A percentile compares a stretch with the other conserved stretches of the same genome.
Conservation (phyloP, 768 basidiomycete species). For the Russula olivacea region DNA sequence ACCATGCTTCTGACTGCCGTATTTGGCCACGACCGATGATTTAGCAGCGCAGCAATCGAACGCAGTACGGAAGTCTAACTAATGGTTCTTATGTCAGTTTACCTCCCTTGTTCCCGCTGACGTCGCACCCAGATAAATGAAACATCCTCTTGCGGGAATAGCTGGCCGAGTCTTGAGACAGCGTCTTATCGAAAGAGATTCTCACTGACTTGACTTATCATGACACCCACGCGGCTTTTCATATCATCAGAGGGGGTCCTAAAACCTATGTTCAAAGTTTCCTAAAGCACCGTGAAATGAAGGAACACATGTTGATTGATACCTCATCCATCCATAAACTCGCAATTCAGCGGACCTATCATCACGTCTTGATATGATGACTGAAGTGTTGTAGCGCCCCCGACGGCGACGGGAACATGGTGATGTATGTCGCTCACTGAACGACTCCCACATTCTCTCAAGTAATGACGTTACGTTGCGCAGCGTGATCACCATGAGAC, state of each 20-base stretch:
- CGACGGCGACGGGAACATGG: constrained; percentile 9
- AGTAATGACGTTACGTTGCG: background rate
- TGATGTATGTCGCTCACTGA: background rate
- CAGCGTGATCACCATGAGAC: background rate
- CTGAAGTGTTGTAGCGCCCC: background rate
- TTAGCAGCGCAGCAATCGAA: background rate
- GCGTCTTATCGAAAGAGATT: background rate
- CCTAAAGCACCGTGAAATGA: constrained; percentile 4
- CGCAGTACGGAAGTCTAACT: constrained; percentile 3
- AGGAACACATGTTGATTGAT: background rate
- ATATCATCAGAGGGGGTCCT: background rate
- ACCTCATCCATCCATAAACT: background rate
- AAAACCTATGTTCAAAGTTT: background rate
- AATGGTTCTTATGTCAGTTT: constrained; percentile 1
- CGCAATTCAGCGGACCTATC: constrained; percentile 8
- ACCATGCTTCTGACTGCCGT: background rate
- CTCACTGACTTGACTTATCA: background rate
- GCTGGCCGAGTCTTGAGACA: background rate
- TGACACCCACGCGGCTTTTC: background rate
- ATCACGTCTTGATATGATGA: background rate
- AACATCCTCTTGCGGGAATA: background rate
- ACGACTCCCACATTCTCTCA: background rate
- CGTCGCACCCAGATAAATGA: background rate
- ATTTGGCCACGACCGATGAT: background rate
- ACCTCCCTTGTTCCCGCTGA: background rate